These are phyloP conservation scores for Phytopythium ostracodes DNA, from an alignment of 352 stramenopile species.

Conservation along the genomic window DNA sequence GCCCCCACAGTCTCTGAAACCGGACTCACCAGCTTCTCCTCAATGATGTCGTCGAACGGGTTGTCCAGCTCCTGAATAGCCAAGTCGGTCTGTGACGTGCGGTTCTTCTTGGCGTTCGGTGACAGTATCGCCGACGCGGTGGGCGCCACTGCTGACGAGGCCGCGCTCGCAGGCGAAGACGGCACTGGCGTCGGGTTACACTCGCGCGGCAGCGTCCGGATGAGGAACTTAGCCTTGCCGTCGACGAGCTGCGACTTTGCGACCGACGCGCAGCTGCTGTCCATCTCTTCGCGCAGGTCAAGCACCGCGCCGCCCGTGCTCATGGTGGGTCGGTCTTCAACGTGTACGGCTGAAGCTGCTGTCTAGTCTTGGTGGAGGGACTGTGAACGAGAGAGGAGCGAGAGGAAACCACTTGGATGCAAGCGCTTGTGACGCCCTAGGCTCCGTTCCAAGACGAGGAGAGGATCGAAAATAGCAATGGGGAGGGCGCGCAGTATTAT, in stretches of 20 bases:
- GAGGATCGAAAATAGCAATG: background rate
- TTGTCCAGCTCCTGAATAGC: constrained; percentile 43
- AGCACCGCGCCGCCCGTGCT: constrained; percentile 28
- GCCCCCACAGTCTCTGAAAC: no score
- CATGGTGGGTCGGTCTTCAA: constrained; percentile 19
- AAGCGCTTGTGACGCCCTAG: background rate
- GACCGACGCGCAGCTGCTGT: constrained; percentile 8
- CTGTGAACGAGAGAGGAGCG: background rate
- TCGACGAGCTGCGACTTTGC: constrained; percentile 7
- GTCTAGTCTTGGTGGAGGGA: background rate
- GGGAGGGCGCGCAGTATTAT: background rate
- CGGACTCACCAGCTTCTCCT: constrained; percentile 58
- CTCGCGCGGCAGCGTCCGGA: constrained; percentile 62
- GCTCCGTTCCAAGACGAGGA: background rate
- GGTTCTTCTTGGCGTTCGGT: constrained; percentile 10
- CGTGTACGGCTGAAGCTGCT: background rate
- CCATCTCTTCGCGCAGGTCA: constrained; percentile 57
- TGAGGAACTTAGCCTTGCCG: constrained; percentile 56
- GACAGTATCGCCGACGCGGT: constrained; percentile 14
- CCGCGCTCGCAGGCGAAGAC: background rate
- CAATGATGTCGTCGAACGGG: constrained; percentile 76
- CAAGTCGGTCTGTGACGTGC: constrained; percentile 4
- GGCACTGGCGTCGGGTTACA: constrained; percentile 66
- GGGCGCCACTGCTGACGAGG: background rate
- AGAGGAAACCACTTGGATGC: background rate